Base-by-base conservation (phyloP, 23 red algal species). In the Gracilaria caudata region DNA sequence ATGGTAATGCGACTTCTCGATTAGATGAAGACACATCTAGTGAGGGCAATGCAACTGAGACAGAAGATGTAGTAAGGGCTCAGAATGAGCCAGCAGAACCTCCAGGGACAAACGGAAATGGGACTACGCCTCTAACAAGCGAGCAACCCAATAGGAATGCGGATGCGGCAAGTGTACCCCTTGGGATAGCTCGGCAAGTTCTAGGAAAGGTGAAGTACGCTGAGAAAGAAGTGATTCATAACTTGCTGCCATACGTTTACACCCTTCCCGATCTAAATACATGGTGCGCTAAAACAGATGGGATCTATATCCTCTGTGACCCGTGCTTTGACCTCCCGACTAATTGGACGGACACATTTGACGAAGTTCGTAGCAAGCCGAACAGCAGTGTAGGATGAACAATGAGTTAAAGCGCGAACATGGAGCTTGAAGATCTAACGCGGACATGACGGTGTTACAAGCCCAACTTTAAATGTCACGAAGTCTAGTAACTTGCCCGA, bases 261-360 rank as follows among this genome's bases (percentile, higher is more conserved):
- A 91, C 87, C 4, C 32, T 82, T 40, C 87, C 87, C 65, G 87
- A 91, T 41, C 87, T 77, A 51, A 73, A 82, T 56, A 91, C 87
- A 24, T 73, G 45, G 30, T 81, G 76, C 61, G 76, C 76, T 2
- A 77, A 68, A 59, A 73, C 37, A 33, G 87, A 91, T 54, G 87
- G 55, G 20, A 36, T 91, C n/a, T 91, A 75, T 37, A 35, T 91
- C 5, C 77, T 91, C 17, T 91, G 87, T 68, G 59, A 91, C 36
- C 77, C 77, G 30, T 33, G 38, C 35, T 70, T 81, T 64, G 87
- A 91, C 16, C 26, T 91, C n/a, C 71, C 87, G 16, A 17, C 32
- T 12, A 91, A 72, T 49, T 91, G 87, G 87, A 53, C 72, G 25
- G 85, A 89, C 10, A 73, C 68, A 29, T 53, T 68, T 66, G 68